Evolutionary conservation across 164 flowering plant genomes (phyloP), one percentile per base, ranked within the genome.

Genomic region (Chimonanthus praecox): DNA sequence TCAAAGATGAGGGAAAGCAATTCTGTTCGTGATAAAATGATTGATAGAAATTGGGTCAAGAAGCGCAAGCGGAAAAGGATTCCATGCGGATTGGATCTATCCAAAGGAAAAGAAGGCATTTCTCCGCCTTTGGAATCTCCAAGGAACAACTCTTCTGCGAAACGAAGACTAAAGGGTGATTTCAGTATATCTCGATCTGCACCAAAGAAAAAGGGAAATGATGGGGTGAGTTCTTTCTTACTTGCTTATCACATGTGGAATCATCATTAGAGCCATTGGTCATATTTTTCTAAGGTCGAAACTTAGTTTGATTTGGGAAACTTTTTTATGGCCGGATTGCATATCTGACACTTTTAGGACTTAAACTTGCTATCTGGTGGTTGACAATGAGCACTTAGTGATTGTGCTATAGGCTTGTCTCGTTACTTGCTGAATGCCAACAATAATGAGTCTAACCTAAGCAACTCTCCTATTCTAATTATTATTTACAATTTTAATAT

Each of bases 41-140:
- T 92, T 67, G 85, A 85, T 70, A 80, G 86, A 72, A 87, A 90
- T 75, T 96, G 98, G 98, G 94, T 86, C 65, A 71, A 86, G 83
- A 96, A 94, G 81, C 90, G 97, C 65, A 96, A 92, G 80, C 84
- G 99, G 66, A 84, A 89, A 84, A 89, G 86, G 75, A 81, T 88
- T 77, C 84, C 88, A 15, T 72, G 69, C 74, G 89, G 88, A 70
- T 71, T 80, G 61, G 86, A 79, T 75, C 46, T 73, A 70, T 64
- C 84, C 49, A 83, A 75, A 75, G 84, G 82, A 62, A 86, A 79
- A 78, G 90, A 80, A 77, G 82, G 80, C n/a, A 76, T 66, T 74
- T 71, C 80, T 18, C 71, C 63, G 68, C 76, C 80, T 15, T 69
- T 81, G 64, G 94, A 88, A 72, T 80, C 87, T 80, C 79, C 78